Percentiles rank a stretch among this genome's conserved stretches.
phyloP scores from a whole-genome alignment of 768 basidiomycete species.

The Suillus lakei region DNA sequence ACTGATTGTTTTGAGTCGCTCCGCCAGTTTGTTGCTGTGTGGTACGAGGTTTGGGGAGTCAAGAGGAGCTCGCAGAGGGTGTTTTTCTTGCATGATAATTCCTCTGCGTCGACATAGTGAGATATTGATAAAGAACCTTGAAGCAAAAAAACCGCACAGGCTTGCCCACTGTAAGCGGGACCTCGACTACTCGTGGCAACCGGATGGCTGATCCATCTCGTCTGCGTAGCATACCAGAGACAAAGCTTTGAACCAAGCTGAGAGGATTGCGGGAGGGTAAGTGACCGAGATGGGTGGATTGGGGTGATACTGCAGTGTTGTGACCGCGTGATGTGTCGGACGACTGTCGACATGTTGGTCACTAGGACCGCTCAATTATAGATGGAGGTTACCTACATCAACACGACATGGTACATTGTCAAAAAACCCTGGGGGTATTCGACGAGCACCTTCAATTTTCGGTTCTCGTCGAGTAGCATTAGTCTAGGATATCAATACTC shows the following conservation, averaged over 20 bases:
- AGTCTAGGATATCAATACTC: not conserved
- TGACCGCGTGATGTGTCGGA: not conserved
- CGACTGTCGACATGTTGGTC: not conserved
- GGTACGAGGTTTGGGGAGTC: no score
- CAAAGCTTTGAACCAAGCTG: not conserved
- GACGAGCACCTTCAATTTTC: not conserved
- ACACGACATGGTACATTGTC: not conserved
- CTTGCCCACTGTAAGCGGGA: not conserved
- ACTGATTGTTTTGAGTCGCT: no score
- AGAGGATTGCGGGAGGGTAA: not conserved
- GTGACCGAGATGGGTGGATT: not conserved
- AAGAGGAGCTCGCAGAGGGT: no score
- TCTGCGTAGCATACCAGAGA: not conserved
- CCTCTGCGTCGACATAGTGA: not conserved
- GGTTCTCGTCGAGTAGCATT: not conserved
- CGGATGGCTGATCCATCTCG: not conserved
- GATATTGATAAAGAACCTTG: not conserved
- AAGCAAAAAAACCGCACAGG: not conserved
- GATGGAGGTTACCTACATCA: not conserved
- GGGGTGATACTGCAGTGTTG: not conserved
- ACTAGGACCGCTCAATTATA: not conserved
- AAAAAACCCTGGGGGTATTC: not conserved
- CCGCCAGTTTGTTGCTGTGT: no score
- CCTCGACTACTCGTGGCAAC: not conserved
- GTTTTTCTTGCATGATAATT: no score